Conservation (phyloP, 83 land plant genomes). For the Diphasiastrum complanatum region DNA sequence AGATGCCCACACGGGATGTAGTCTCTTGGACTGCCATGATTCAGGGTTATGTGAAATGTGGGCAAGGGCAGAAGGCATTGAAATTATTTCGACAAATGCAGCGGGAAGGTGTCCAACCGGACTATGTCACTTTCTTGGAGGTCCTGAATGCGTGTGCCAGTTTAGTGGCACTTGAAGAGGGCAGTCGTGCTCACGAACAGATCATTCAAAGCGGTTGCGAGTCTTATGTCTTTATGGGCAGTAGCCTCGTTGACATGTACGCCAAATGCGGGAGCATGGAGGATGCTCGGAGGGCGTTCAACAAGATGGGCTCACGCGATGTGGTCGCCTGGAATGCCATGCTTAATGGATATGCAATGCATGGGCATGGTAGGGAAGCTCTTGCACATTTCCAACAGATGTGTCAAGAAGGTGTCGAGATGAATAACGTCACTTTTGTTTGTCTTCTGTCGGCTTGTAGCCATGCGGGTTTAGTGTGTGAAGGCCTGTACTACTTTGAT, state of each 20-base stretch:
- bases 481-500: conserved; percentile 19
- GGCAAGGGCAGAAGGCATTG: conserved; percentile 10
- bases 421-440: conserved; percentile 25
- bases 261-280: conserved; percentile 35
- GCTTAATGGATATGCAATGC: conserved; percentile 15
- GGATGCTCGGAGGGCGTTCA: conserved; percentile 19
- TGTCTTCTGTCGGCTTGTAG: no score
- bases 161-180: conserved; percentile 28
- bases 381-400: conserved; percentile 15
- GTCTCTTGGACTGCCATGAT: conserved; percentile 45
- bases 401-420: conserved; percentile 6
- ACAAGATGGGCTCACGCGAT: conserved; percentile 20
- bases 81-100: conserved; percentile 27
- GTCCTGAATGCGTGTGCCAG: no score
- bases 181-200: conserved; percentile 22
- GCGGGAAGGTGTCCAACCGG: conserved; percentile 12
- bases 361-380: conserved; percentile 25
- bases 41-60: conserved; percentile 24
- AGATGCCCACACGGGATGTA: conserved; percentile 22
- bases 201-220: conserved; percentile 20
- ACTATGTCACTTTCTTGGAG: conserved; percentile 25
- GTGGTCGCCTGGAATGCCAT: conserved; percentile 35
- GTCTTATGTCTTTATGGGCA: conserved; percentile 18
- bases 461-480: no score
- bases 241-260: conserved; percentile 41